Evolutionary conservation across 164 flowering plant species (phyloP).

Genomic region (Paratinospora sagittata): DNA sequence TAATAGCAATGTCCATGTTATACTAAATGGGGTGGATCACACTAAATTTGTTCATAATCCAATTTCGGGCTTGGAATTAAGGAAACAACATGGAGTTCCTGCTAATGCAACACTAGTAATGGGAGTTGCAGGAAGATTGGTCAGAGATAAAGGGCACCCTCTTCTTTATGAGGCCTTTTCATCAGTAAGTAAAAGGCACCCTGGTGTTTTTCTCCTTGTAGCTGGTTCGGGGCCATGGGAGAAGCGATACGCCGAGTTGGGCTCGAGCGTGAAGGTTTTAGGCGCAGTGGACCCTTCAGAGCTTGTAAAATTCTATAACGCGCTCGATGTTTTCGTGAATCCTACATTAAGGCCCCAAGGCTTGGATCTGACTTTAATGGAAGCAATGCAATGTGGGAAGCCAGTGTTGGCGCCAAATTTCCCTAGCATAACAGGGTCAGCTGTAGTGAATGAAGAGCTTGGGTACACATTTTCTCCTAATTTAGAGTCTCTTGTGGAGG

Average conservation of each 20-base stretch:
- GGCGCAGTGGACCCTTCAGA: constrained; percentile 38
- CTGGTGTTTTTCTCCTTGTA: constrained; percentile 36
- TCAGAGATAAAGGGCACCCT: constrained; percentile 64
- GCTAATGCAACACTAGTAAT: constrained; percentile 36
- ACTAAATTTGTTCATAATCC: constrained; percentile 25
- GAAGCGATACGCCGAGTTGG: constrained; percentile 38
- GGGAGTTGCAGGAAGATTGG: constrained; percentile 58
- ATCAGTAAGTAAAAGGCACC: constrained; percentile 17
- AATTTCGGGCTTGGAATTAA: constrained; percentile 25
- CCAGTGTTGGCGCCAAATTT: constrained; percentile 45
- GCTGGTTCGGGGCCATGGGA: constrained; percentile 66
- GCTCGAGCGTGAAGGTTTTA: constrained; percentile 34
- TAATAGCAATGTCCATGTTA: constrained; percentile 42
- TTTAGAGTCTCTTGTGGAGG: constrained; percentile 36
- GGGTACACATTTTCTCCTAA: constrained; percentile 55
- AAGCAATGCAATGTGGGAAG: constrained; percentile 61
- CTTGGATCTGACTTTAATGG: constrained; percentile 52
- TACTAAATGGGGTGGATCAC: constrained; percentile 57
- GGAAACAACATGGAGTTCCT: constrained; percentile 36
- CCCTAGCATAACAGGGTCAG: constrained; percentile 52
- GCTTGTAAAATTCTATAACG: constrained; percentile 42
- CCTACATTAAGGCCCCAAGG: constrained; percentile 68
- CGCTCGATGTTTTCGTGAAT: constrained; percentile 53
- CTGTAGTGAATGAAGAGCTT: constrained; percentile 35
- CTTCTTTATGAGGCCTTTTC: constrained; percentile 49